Evolutionary conservation across 768 basidiomycete species (phyloP).

Genomic region (Podaxis rugospora): DNA sequence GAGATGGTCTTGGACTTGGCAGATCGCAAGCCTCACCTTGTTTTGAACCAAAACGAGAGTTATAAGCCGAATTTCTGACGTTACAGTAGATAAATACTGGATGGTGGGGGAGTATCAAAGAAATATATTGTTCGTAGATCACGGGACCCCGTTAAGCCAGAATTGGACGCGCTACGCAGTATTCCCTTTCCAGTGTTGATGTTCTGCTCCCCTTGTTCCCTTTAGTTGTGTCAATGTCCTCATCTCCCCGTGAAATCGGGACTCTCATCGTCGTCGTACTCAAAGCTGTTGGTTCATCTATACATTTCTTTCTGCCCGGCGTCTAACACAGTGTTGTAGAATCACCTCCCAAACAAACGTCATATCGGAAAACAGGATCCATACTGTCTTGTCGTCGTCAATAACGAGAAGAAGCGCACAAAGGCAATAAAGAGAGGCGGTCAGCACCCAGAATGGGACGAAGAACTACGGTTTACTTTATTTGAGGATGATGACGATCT

Average conservation of each 20-base stretch:
- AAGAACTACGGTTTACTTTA: conserved; percentile 91
- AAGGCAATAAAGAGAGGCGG: conserved; percentile 95
- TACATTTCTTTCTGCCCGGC: conserved; percentile 18
- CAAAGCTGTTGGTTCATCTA: conserved; percentile 70
- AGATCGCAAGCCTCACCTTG: conserved; percentile 63
- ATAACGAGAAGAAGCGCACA: conserved; percentile 82
- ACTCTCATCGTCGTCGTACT: conserved; percentile 92
- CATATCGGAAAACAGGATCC: conserved; percentile 98
- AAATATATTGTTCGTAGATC: background rate
- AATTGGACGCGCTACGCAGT: background rate
- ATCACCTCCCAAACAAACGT: conserved; percentile 85
- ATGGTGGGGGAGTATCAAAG: background rate
- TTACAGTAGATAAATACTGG: background rate
- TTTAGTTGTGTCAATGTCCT: conserved; percentile 41
- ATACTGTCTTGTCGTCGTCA: conserved; percentile 77
- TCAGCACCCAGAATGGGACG: conserved; percentile 99
- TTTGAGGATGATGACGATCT: conserved; percentile 67
- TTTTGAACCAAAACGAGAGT: conserved; percentile 50
- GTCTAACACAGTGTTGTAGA: conserved; percentile 37
- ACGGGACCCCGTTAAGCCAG: conserved; percentile 7
- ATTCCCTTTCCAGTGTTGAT: conserved; percentile 9
- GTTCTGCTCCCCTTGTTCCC: background rate
- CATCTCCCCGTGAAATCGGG: conserved; percentile 72
- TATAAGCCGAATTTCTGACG: conserved; percentile 51
- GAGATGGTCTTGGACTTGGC: conserved; percentile 81